Base-by-base conservation (phyloP, 2,329 filamentous ascomycete species). In the Cercospora janseana region DNA sequence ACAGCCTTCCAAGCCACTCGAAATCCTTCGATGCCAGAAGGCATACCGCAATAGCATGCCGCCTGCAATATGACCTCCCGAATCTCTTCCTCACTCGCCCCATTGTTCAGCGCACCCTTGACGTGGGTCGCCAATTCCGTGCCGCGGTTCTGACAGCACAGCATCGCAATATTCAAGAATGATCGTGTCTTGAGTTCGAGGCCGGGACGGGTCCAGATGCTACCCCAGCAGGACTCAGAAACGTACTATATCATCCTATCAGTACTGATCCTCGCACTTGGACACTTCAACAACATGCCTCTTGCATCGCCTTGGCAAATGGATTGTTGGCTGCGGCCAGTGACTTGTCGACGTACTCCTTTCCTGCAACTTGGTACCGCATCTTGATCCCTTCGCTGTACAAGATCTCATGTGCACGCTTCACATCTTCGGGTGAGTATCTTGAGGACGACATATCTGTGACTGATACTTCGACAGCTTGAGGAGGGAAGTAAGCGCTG, bases 161-260 rank as follows among this genome's bases (percentile, higher is more conserved):
- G 70, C 77, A 86, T 84, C 40, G 77, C 81, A 40, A 85, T 79
- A 63, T 85, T 85, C 46, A 86, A 69, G 47, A 86, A 71, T 46
- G 75, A 79, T 38, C 82, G 75, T 57, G 81, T 77, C 64, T 84
- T 82, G 52, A 77, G 75, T 27, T 79, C 75, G 6, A 86, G 74
- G 0, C 82, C 82, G 0, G 80, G 81, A 6, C 82, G 76, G 3
- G 78, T 78, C 82, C 82, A 86, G 20, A 78, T 76, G 51, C 75
- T 75, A 10, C 81, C 82, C 82, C 82, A 86, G 69, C 78, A 80
- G 63, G 74, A 79, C 67, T 85, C 81, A 0, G 81, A 84, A 1
- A 83, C 76, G 28, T 64, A 67, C 66, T 67, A 46, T 10, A n/a
- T 12, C 1, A n/a, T n/a, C n/a, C n/a, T n/a, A n/a, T n/a, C n/a